Conservation (phyloP, 768 basidiomycete genomes). For the Psilocybe sp. region DNA sequence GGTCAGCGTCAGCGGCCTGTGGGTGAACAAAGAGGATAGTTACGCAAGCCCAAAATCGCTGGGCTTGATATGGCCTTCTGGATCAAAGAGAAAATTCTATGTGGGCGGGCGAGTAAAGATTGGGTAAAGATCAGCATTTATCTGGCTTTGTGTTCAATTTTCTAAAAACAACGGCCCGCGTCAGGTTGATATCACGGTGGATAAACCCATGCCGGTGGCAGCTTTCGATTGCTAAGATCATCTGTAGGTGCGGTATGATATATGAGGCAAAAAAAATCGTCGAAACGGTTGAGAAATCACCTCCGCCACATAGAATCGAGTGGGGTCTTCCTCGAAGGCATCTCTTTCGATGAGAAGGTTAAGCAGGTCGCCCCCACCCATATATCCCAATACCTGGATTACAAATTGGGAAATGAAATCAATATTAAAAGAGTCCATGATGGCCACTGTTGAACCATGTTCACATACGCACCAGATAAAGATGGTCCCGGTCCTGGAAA, state of each 20-base stretch:
- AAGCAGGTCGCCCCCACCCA: conserved; percentile 95
- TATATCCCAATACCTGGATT: conserved; percentile 82
- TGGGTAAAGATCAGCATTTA: conserved; percentile 26
- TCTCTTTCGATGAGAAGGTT: conserved; percentile 93
- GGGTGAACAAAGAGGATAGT: conserved; percentile 36
- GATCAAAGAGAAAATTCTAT: conserved; percentile 94
- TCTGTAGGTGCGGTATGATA: conserved; percentile 41
- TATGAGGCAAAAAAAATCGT: conserved; percentile 16
- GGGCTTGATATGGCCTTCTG: conserved; percentile 89
- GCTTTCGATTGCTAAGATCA: conserved; percentile 91
- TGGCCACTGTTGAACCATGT: conserved; percentile 21
- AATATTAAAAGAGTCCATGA: conserved; percentile 45
- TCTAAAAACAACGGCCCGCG: conserved; percentile 40
- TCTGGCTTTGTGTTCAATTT: conserved; percentile 10
- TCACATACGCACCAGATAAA: conserved; percentile 75
- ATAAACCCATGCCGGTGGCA: conserved; percentile 96
- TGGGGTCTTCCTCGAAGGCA: conserved; percentile 87
- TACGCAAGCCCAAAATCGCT: conserved; percentile 96
- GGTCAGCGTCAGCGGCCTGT: conserved; percentile 8
- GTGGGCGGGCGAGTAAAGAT: conserved; percentile 72
- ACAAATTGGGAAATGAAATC: conserved; percentile 46
- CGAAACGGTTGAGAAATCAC: conserved; percentile 33
- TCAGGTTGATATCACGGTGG: conserved; percentile 98
- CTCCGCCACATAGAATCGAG: conserved; percentile 93
- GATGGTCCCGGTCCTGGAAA: conserved; percentile 92